These are phyloP conservation scores for Cnidoscolus chayamansa DNA, from an alignment of 441 rosid genomes.

Conservation along the genomic window DNA sequence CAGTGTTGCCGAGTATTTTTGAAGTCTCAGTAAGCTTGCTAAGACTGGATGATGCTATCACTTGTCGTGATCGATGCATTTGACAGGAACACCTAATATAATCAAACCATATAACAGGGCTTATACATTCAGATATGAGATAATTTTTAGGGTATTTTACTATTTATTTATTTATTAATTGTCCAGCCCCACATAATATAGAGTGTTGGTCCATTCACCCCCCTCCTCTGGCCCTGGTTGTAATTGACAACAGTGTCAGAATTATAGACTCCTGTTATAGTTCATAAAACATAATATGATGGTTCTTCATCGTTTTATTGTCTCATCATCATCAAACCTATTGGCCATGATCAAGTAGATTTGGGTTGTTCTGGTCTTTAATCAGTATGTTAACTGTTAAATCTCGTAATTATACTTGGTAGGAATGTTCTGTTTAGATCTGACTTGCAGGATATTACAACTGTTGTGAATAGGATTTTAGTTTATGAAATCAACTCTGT, in stretches of 20 bases:
- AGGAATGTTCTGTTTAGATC: neutral
- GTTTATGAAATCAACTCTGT: neutral
- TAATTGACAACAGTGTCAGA: neutral
- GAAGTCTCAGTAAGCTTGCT: neutral
- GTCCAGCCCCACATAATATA: neutral
- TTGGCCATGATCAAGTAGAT: neutral
- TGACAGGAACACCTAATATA: no score
- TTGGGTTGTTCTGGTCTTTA: neutral
- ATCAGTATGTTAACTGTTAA: neutral
- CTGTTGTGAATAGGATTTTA: neutral
- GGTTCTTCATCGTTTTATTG: neutral
- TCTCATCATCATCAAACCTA: neutral
- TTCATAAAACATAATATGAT: neutral
- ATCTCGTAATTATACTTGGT: neutral
- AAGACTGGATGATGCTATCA: neutral
- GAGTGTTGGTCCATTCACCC: neutral
- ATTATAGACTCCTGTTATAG: neutral
- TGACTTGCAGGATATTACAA: neutral
- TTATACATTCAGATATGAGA: neutral
- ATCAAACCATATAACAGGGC: neutral
- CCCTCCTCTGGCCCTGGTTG: neutral
- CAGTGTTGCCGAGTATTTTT: neutral
- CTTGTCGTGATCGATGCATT: neutral
- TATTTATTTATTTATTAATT: neutral
- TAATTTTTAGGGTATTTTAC: constrained; percentile 1